A percentile compares a stretch with the other conserved stretches of the same genome.
phyloP scores from a whole-genome alignment of 139 green algal genomes.

The Picochlorum sp. region DNA sequence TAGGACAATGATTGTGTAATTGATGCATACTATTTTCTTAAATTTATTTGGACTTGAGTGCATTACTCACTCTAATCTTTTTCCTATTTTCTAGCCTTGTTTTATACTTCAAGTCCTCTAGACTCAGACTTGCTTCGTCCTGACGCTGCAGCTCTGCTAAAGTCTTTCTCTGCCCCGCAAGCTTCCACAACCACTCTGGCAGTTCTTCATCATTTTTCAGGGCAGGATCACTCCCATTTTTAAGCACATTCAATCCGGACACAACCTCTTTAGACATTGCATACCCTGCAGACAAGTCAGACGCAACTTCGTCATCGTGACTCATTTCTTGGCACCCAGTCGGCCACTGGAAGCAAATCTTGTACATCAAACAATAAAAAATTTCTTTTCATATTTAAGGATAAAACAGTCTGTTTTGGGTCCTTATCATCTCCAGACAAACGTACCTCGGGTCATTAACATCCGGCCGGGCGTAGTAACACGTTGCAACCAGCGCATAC shows the following conservation, averaged over 20 bases:
- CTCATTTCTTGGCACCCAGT: no score
- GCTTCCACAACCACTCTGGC: conserved; percentile 34
- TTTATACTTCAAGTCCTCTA: conserved; percentile 5
- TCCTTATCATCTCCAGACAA: no score
- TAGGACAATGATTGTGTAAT: no score
- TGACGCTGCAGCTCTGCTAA: conserved; percentile 14
- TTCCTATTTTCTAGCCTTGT: conserved; percentile 22
- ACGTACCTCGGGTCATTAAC: no score
- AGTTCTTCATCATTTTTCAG: conserved; percentile 24
- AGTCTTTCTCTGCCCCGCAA: conserved; percentile 15
- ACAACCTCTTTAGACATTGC: conserved; percentile 10
- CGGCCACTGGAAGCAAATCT: no score
- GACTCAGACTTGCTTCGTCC: background rate
- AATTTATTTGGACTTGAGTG: conserved; percentile 13
- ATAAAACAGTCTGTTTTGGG: no score
- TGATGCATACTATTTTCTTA: background rate
- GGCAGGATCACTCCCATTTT: conserved; percentile 26
- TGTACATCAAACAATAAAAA: no score
- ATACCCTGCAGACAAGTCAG: no score
- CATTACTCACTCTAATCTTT: conserved; percentile 10
- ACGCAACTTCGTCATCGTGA: no score
- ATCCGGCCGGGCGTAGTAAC: no score
- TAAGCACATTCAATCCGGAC: conserved; percentile 22
- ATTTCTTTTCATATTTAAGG: no score
- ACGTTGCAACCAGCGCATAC: no score